phyloP scores from a whole-genome alignment of 306 rosid genomes.

The Gleditsia sinensis region DNA sequence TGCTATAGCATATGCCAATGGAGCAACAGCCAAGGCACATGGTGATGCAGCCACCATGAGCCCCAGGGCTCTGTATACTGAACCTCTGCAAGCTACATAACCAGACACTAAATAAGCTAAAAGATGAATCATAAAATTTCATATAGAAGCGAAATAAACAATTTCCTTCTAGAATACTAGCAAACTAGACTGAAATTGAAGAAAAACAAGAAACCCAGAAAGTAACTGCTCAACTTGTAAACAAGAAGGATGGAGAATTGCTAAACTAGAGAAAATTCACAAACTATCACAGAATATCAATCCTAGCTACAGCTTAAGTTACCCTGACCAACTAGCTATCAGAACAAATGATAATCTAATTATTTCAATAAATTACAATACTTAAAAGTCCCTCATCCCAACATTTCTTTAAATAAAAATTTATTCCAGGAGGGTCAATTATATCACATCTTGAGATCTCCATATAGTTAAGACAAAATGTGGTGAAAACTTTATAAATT shows the following conservation, averaged over 20 bases:
- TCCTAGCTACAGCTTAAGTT: background rate
- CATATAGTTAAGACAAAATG: background rate
- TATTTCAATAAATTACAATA: slow-evolving; percentile 1
- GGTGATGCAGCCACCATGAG: slow-evolving; percentile 99
- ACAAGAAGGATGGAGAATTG: background rate
- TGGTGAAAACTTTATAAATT: slow-evolving; percentile 2
- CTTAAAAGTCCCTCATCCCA: background rate
- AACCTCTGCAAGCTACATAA: slow-evolving; percentile 91
- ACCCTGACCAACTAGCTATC: background rate
- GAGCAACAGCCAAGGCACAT: slow-evolving; percentile 98
- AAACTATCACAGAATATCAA: background rate
- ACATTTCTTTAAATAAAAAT: background rate
- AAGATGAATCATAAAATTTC: slow-evolving; percentile 28
- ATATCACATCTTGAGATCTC: background rate
- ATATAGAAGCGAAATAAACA: slow-evolving; percentile 8
- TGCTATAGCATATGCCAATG: slow-evolving; percentile 95
- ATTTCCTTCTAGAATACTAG: background rate
- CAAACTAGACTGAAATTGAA: background rate
- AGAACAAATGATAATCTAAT: background rate
- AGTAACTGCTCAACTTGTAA: slow-evolving; percentile 12
- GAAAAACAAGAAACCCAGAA: background rate
- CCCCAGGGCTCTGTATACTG: slow-evolving; percentile 91
- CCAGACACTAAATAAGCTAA: slow-evolving; percentile 40
- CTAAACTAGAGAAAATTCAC: background rate
- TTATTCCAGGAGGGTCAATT: background rate